These are phyloP conservation scores for Ceriops zippeliana DNA, from an alignment of 345 rosid genomes.

Conservation along the genomic window DNA sequence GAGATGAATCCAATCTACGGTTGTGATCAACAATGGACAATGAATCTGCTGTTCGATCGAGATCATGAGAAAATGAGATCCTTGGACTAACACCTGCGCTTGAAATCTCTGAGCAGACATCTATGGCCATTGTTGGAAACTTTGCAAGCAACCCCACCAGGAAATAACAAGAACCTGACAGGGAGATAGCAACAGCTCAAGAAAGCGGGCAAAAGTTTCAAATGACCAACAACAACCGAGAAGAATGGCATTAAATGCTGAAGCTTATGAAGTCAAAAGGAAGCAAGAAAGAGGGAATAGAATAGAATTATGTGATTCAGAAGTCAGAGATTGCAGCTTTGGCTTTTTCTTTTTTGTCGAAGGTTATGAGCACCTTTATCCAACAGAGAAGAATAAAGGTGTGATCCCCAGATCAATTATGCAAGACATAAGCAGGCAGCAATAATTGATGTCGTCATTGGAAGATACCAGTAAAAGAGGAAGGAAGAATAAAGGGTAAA, in stretches of 20 bases:
- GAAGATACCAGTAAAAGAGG: conserved; percentile 14
- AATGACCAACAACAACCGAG: not conserved
- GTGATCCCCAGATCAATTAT: not conserved
- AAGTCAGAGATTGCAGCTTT: conserved; percentile 63
- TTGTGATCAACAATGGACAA: conserved; percentile 27
- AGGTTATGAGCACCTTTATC: not conserved
- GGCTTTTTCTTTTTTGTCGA: conserved; percentile 22
- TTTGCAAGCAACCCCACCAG: not conserved
- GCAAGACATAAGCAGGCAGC: conserved; percentile 17
- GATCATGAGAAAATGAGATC: conserved; percentile 73
- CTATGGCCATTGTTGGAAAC: conserved; percentile 53
- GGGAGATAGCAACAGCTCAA: not conserved
- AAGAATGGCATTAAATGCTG: conserved; percentile 16
- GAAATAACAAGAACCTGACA: not conserved
- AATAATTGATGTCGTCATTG: conserved; percentile 12
- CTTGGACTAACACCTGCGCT: conserved; percentile 60
- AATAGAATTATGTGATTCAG: conserved; percentile 16
- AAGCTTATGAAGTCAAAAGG: conserved; percentile 30
- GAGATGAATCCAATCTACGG: conserved; percentile 43
- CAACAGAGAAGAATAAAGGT: conserved; percentile 5
- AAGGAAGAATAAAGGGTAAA: conserved; percentile 25
- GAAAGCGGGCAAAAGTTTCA: conserved; percentile 35
- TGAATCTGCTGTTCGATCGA: conserved; percentile 33
- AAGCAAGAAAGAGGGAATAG: not conserved
- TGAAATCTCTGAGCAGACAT: conserved; percentile 68